A percentile compares a stretch with the other conserved stretches of the same genome.
phyloP scores from a whole-genome alignment of 768 basidiomycete genomes.

The Serendipita indica region DNA sequence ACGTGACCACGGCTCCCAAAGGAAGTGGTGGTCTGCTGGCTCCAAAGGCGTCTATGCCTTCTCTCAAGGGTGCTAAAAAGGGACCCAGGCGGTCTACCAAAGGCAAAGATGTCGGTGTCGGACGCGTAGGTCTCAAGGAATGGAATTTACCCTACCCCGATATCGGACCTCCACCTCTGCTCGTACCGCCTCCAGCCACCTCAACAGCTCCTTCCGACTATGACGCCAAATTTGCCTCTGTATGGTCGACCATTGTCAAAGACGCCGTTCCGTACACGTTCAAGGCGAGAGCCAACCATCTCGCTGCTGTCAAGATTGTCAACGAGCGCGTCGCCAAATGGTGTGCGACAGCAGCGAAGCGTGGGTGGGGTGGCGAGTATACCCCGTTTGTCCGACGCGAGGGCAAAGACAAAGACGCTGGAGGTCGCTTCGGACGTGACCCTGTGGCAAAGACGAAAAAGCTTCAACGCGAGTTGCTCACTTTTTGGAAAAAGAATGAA shows the following conservation, averaged over 20 bases:
- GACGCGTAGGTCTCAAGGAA: background rate
- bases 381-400: slow-evolving; percentile 20
- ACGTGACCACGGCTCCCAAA: slow-evolving; percentile 38
- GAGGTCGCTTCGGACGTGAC: slow-evolving; percentile 27
- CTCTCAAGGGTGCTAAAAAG: slow-evolving; percentile 12
- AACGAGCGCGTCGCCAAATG: slow-evolving; percentile 1
- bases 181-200: background rate
- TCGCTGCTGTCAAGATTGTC: background rate
- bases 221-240: background rate
- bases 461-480: slow-evolving; percentile 88
- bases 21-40: slow-evolving; percentile 21
- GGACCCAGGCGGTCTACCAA: slow-evolving; percentile 13
- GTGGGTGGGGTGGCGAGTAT: slow-evolving; percentile 13
- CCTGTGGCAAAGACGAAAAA: slow-evolving; percentile 56
- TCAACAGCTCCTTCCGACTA: background rate
- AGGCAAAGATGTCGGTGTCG: slow-evolving; percentile 22
- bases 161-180: slow-evolving; percentile 21
- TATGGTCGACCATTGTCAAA: background rate
- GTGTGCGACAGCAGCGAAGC: slow-evolving; percentile 1
- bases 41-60: background rate
- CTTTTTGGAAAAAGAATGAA: slow-evolving; percentile 97
- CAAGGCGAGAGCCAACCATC: slow-evolving; percentile 3
- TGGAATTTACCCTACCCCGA: slow-evolving; percentile 21
- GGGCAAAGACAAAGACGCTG: slow-evolving; percentile 35
- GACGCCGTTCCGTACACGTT: background rate